Conservation (phyloP, 2,329 filamentous ascomycete species). For the Dothistroma pini region DNA sequence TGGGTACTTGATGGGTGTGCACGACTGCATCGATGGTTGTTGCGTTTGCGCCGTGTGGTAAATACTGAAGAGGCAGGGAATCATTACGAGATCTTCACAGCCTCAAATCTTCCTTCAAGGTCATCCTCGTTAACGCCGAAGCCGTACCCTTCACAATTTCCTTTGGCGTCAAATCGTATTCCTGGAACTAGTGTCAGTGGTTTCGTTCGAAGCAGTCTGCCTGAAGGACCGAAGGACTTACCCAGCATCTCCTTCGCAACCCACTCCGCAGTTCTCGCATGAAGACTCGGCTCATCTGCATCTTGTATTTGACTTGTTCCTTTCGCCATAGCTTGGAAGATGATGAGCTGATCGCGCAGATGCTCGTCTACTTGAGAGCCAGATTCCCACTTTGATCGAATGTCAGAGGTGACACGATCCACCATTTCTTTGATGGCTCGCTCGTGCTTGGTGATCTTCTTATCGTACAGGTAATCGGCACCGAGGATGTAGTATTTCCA, state of each 20-base stretch:
- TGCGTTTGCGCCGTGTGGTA: no score
- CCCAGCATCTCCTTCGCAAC: constrained; percentile 40
- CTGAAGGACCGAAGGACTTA: constrained; percentile 34
- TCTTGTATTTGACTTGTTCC: constrained; percentile 34
- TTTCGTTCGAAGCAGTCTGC: no score
- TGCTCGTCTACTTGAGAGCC: constrained; percentile 52
- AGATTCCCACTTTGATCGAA: constrained; percentile 46
- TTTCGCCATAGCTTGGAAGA: constrained; percentile 55
- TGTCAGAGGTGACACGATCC: constrained; percentile 42
- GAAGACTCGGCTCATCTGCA: constrained; percentile 39
- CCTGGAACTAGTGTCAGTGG: no score
- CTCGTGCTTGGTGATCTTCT: constrained; percentile 28
- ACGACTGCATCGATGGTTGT: no score
- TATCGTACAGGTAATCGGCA: constrained; percentile 49
- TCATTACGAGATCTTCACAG: no score
- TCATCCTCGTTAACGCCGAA: not conserved
- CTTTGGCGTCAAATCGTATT: not conserved
- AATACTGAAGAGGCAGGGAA: no score
- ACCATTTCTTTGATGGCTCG: constrained; percentile 35
- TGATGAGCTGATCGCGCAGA: constrained; percentile 57
- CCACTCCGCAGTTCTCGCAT: constrained; percentile 47
- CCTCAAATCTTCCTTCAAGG: no score
- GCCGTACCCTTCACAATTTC: not conserved
- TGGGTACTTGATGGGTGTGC: no score
- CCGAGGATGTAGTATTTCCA: constrained; percentile 46